These are phyloP conservation scores for Aspergillus novofumigatus DNA, from an alignment of 2,329 filamentous ascomycete genomes.

Conservation along the genomic window DNA sequence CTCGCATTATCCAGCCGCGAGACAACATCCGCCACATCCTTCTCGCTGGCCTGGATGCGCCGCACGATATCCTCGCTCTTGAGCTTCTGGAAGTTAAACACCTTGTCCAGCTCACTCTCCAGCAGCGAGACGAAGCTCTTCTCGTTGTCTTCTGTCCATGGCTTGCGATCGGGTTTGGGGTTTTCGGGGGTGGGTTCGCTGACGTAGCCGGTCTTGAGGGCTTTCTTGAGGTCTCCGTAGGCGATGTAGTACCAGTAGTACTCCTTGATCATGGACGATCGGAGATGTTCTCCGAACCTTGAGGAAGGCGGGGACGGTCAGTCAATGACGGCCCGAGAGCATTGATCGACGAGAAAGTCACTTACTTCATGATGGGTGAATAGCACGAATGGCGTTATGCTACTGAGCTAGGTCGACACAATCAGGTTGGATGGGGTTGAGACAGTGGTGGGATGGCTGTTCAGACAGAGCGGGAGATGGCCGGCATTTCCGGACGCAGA, in stretches of 20 bases:
- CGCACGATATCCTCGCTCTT: slow-evolving; percentile 95
- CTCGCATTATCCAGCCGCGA: slow-evolving; percentile 62
- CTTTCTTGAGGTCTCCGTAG: slow-evolving; percentile 87
- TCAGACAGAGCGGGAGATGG: not conserved
- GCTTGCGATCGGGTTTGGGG: slow-evolving; percentile 49
- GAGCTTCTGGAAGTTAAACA: slow-evolving; percentile 94
- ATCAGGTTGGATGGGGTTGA: not conserved
- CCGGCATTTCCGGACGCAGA: not conserved
- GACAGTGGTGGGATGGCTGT: not conserved
- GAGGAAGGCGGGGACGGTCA: slow-evolving; percentile 1
- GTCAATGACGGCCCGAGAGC: slow-evolving; percentile 10
- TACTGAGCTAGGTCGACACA: not conserved
- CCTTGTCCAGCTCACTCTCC: slow-evolving; percentile 91
- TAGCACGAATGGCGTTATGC: not conserved
- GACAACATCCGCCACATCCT: slow-evolving; percentile 85
- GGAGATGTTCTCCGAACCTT: slow-evolving; percentile 93
- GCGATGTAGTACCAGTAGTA: slow-evolving; percentile 98
- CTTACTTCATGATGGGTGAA: slow-evolving; percentile 20
- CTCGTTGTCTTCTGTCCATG: slow-evolving; percentile 92
- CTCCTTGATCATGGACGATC: slow-evolving; percentile 91
- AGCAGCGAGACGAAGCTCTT: slow-evolving; percentile 79
- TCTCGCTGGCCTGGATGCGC: slow-evolving; percentile 80
- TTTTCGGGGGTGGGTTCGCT: slow-evolving; percentile 45
- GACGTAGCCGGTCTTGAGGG: slow-evolving; percentile 71
- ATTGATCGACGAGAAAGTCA: not conserved